Base-by-base conservation (phyloP, 2,329 filamentous ascomycete genomes). In the Talaromyces sp. region DNA sequence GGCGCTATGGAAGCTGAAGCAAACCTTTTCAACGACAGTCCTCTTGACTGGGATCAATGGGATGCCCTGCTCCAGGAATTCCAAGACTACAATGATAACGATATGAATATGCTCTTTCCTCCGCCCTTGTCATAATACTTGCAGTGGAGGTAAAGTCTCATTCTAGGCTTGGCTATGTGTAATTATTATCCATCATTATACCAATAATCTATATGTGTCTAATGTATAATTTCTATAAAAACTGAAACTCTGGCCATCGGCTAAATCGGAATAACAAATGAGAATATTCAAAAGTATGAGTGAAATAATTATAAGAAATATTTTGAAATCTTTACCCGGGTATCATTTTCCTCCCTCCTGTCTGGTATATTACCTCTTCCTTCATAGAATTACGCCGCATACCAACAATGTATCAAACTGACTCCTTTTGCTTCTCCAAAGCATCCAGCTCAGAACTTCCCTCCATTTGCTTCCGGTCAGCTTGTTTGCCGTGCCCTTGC, bases 31-130 rank as follows among this genome's bases (percentile, higher is more conserved):
- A 65, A 68, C 13, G 65, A 69, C 37, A 72, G 70, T 33, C 68
- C 70, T 6, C 67, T 72, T 62, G 67, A 72, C 57, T 75, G 73
- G 73, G 64, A 64, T 58, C 69, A 75, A 60, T 74, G 73, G 71
- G 70, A 74, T 43, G 67, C 68, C n/a, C 64, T 75, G 3, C 66
- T 74, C n/a, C 68, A 70, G n/a, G 67, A 74, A 14, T 74, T 72
- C 13, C 71, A 72, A 19, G 60, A 63, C 24, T 52, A 60, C 41
- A 22, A 22, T 11, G 10, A 50, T 33, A 41, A 11, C 31, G 64
- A 63, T 54, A 60, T 54, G 37, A 47, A 61, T 16, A 60, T 63
- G 37, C 27, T 60, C 13, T 60, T 60, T 37, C 54, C 45, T 33
- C 47, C 56, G 22, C 43, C 48, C 6, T 5, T 33, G 35, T 16